These are phyloP conservation scores for Scutellaria galericulata DNA, from an alignment of 257 asterid species.

Conservation along the genomic window DNA sequence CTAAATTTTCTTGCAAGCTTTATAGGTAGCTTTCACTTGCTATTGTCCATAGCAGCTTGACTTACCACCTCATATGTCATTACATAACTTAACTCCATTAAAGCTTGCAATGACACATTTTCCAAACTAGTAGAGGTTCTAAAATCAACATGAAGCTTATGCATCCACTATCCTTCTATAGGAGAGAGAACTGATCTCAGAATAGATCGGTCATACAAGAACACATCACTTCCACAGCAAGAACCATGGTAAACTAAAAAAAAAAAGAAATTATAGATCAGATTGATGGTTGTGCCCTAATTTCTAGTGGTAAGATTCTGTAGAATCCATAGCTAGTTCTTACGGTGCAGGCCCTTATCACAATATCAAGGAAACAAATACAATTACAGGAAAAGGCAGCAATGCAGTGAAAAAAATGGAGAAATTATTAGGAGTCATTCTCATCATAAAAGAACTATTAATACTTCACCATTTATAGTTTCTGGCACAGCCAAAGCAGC, in stretches of 20 bases:
- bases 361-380: constrained; percentile 13
- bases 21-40: too few species aligned
- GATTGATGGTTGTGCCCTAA: background rate
- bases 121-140: too few species aligned
- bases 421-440: constrained; percentile 21
- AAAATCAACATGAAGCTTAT: too few species aligned
- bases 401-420: constrained; percentile 23
- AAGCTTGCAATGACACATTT: too few species aligned
- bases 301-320: constrained; percentile 13
- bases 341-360: background rate
- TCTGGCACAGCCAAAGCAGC: constrained; percentile 98
- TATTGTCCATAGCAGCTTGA: too few species aligned
- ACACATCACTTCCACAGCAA: constrained; percentile 10
- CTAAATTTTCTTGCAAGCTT: too few species aligned
- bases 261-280: background rate
- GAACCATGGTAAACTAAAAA: background rate
- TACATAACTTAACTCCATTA: too few species aligned
- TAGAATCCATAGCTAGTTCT: background rate
- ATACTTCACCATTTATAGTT: constrained; percentile 62
- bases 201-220: background rate
- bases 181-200: too few species aligned
- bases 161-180: too few species aligned
- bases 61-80: too few species aligned
- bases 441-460: constrained; percentile 27
- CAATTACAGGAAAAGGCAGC: constrained; percentile 1